Evolutionary conservation across 2,329 filamentous ascomycete species (phyloP).

Genomic region (Zasmidium angulare): DNA sequence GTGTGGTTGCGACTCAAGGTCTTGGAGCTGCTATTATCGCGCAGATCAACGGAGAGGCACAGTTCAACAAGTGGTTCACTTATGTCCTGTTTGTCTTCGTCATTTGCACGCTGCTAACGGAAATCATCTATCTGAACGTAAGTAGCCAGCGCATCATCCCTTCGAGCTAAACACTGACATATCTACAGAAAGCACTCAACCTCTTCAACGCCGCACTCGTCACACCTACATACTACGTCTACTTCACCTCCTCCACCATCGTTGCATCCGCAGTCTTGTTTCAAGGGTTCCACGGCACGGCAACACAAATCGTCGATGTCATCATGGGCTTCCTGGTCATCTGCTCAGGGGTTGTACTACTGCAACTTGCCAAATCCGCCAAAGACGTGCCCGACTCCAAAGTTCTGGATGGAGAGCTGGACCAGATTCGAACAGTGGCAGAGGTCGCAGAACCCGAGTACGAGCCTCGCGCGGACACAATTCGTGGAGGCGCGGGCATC

Average conservation of each 20-base stretch:
- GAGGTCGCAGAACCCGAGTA: constrained; percentile 95
- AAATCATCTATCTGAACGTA: constrained; percentile 95
- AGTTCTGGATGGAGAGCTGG: constrained; percentile 86
- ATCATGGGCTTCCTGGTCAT: constrained; percentile 93
- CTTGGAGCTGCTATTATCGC: constrained; percentile 88
- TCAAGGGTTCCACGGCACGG: constrained; percentile 86
- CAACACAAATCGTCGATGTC: constrained; percentile 77
- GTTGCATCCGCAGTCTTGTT: constrained; percentile 91
- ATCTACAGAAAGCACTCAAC: constrained; percentile 90
- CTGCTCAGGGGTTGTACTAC: constrained; percentile 83
- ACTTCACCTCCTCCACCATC: constrained; percentile 95
- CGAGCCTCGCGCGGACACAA: constrained; percentile 93
- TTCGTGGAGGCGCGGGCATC: constrained; percentile 86
- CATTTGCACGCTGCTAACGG: constrained; percentile 80
- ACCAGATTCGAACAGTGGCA: constrained; percentile 92
- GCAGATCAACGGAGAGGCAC: constrained; percentile 74
- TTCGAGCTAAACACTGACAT: constrained; percentile 17
- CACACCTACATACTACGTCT: constrained; percentile 97
- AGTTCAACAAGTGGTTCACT: constrained; percentile 97
- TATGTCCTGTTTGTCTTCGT: constrained; percentile 93
- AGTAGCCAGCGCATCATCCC: constrained; percentile 45
- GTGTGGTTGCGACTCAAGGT: constrained; percentile 92
- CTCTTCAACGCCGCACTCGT: constrained; percentile 95
- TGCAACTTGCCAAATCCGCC: constrained; percentile 96
- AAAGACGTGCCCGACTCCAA: constrained; percentile 95